phyloP scores from a whole-genome alignment of 495 filamentous ascomycete species.

The Podospora appendiculata region DNA sequence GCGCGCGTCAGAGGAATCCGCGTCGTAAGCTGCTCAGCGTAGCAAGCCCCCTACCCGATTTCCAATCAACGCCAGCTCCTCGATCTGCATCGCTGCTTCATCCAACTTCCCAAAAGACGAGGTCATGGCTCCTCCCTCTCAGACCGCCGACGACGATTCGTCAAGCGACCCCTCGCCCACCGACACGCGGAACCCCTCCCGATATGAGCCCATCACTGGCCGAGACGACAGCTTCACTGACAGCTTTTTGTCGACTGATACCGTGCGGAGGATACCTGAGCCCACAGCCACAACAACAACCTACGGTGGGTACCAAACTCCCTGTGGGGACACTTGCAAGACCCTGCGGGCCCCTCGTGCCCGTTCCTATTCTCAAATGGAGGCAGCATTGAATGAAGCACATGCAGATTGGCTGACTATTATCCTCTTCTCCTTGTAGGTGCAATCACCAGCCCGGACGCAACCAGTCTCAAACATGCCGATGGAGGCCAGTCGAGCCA shows the following conservation, averaged over 20 bases:
- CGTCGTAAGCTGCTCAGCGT: background rate
- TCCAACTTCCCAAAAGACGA: background rate
- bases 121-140: slow-evolving; percentile 32
- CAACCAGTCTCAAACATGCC: slow-evolving; percentile 9
- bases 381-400: background rate
- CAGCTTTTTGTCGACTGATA: slow-evolving; percentile 40
- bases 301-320: slow-evolving; percentile 30
- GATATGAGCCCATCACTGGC: slow-evolving; percentile 16
- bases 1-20: background rate
- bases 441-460: slow-evolving; percentile 23
- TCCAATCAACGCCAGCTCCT: background rate
- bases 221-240: slow-evolving; percentile 29
- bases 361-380: background rate
- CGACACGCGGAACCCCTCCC: slow-evolving; percentile 30
- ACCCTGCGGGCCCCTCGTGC: background rate
- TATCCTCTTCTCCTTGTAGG: slow-evolving; percentile 2
- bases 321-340: background rate
- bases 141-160: slow-evolving; percentile 17
- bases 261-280: slow-evolving; percentile 38
- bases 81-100: too few relatives aligned
- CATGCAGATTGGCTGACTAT: background rate
- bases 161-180: slow-evolving; percentile 30
- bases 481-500: slow-evolving; percentile 22
- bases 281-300: slow-evolving; percentile 3
- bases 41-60: background rate